Evolutionary conservation across 192 early-diverging fungal species (phyloP), one percentile per base, ranked within the genome.

Genomic region (Martensiomyces pterosporus): DNA sequence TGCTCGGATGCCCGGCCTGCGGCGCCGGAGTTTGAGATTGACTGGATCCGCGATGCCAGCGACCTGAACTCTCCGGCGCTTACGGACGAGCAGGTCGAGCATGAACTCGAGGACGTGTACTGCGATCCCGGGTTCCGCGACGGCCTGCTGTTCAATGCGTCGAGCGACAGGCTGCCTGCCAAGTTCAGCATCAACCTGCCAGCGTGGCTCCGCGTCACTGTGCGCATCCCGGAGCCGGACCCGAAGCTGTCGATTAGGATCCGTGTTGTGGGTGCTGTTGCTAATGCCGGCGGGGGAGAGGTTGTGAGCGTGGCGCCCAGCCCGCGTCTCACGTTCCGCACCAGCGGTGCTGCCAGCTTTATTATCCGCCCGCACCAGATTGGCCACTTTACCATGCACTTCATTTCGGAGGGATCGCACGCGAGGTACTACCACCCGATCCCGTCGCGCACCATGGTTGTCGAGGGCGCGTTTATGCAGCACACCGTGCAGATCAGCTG

Each of bases 391-490:
- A 64, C 65, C 23, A 43, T 75, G 37, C 73, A 75, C 39, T 75
- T 75, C 45, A 25, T 71, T 17, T 38, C 58, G 13, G 62, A 70
- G 52, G 74, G 74, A 33, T 6, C 62, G 29, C 55, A 64, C 23
- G 67, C 67, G 25, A 59, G 74, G 49, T 63, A 60, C 67, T 76
- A 76, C 55, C 67, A 65, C 48, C 66, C 67, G 14, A 76, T 76
- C 35, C 76, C 76, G 23, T 59, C 64, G 37, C 52, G 66, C 16
- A 52, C 49, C 8, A 47, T 78, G 42, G 49, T 66, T 2, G 71
- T 78, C 29, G 76, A 78, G 51, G 70, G 76, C 39, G 61, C 53
- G 23, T 78, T 74, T 34, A 78, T 78, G 76, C 65, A 60, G 22
- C 61, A 78, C 13, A 55, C 67, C 26, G 35, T 78, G 47, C 66